Conservation (phyloP, 176 grass and related monocot species). For the Musa acuminata region DNA sequence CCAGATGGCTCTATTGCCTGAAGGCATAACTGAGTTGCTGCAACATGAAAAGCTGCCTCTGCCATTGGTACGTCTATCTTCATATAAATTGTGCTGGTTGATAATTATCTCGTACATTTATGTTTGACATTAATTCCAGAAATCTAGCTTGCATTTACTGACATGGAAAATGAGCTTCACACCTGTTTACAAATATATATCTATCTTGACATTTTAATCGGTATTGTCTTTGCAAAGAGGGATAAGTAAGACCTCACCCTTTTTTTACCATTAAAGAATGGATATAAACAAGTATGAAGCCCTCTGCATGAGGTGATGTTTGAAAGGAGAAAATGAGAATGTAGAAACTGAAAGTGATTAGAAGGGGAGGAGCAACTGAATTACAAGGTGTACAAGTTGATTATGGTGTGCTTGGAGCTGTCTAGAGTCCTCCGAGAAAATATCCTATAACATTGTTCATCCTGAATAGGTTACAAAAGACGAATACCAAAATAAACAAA, state of each 20-base stretch:
- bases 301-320: neutral
- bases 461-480: too few species aligned
- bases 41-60: constrained; percentile 68
- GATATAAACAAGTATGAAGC: neutral
- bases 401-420: neutral
- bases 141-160: neutral
- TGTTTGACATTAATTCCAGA: neutral
- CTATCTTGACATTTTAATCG: neutral
- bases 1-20: constrained; percentile 91
- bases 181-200: neutral
- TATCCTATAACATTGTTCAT: too few species aligned
- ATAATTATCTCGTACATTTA: neutral
- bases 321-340: neutral
- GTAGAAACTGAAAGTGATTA: neutral
- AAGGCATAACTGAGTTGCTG: constrained; percentile 93
- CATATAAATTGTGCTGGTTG: constrained; percentile 13
- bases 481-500: too few species aligned
- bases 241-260: neutral
- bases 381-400: neutral
- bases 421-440: neutral
- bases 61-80: constrained; percentile 56
- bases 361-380: neutral
- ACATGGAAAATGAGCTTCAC: too few species aligned
- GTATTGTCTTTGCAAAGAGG: neutral
- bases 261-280: neutral